These are phyloP conservation scores for Brassica juncea DNA, from an alignment of 345 rosid genomes.

Conservation along the genomic window DNA sequence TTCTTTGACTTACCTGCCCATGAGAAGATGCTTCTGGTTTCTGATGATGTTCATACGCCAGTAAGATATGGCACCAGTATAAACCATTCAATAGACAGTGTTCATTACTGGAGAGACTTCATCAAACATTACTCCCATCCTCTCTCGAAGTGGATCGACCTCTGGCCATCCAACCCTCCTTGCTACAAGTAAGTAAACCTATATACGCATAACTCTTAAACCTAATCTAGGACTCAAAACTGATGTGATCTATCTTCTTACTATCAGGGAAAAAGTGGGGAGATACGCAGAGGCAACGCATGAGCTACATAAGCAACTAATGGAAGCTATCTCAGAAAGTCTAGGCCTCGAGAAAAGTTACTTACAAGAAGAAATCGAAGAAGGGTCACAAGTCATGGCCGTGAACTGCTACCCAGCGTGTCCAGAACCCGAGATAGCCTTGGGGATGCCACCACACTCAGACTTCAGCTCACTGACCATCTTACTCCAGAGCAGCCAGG, in stretches of 20 bases:
- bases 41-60: constrained; percentile 48
- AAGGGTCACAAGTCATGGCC: constrained; percentile 53
- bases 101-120: constrained; percentile 69
- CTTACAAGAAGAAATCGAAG: constrained; percentile 46
- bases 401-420: constrained; percentile 59
- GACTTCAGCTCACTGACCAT: constrained; percentile 57
- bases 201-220: neutral
- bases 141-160: constrained; percentile 54
- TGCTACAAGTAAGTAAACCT: constrained; percentile 46
- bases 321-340: constrained; percentile 47
- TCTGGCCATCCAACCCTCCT: constrained; percentile 64
- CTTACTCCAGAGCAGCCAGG: constrained; percentile 51
- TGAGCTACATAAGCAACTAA: constrained; percentile 47
- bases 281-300: constrained; percentile 48
- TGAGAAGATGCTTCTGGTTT: constrained; percentile 52
- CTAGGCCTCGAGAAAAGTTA: constrained; percentile 46
- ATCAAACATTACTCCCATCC: constrained; percentile 64
- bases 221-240: neutral
- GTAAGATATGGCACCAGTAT: constrained; percentile 64
- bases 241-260: neutral
- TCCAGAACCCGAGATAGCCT: constrained; percentile 54
- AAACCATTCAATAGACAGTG: constrained; percentile 49
- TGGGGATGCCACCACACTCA: constrained; percentile 61
- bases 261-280: constrained; percentile 51
- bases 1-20: constrained; percentile 59